These are phyloP conservation scores for Candolleomyces eurysporus DNA, from an alignment of 768 basidiomycete genomes.

Conservation along the genomic window DNA sequence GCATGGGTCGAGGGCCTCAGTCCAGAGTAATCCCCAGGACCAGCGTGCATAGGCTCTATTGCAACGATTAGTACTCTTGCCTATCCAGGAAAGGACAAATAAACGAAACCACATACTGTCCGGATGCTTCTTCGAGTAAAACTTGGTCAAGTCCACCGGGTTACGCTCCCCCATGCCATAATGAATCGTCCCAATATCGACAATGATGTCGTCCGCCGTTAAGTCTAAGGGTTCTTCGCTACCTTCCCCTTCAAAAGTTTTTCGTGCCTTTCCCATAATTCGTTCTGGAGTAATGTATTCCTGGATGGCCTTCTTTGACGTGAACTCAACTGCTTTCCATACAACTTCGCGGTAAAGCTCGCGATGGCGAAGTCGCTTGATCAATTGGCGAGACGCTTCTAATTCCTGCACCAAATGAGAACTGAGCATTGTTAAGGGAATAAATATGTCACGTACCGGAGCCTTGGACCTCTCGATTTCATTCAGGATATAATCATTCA, in stretches of 20 bases:
- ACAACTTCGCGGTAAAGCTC: conserved; percentile 73
- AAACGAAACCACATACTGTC: conserved; percentile 13
- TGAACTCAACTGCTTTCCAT: conserved; percentile 51
- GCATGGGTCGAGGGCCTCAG: conserved; percentile 65
- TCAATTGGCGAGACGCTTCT: conserved; percentile 52
- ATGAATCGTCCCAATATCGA: conserved; percentile 66
- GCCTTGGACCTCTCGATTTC: conserved; percentile 54
- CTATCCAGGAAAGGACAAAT: not conserved
- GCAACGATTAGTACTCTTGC: not conserved
- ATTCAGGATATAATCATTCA: conserved; percentile 68
- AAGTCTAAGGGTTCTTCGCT: conserved; percentile 23
- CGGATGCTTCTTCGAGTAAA: conserved; percentile 72
- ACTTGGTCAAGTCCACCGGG: conserved; percentile 66
- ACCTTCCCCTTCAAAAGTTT: conserved; percentile 13
- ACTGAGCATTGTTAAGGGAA: not conserved
- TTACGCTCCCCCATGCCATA: conserved; percentile 73
- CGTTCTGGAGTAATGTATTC: conserved; percentile 36
- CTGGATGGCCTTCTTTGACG: conserved; percentile 30
- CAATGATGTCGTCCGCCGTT: conserved; percentile 52
- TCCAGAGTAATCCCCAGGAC: conserved; percentile 58
- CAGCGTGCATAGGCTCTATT: conserved; percentile 44
- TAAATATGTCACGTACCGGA: conserved; percentile 39
- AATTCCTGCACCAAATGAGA: conserved; percentile 47
- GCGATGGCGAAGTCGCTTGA: conserved; percentile 59
- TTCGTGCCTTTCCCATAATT: not conserved